Evolutionary conservation across 495 filamentous ascomycete genomes (phyloP), one percentile per base, ranked within the genome.

Genomic region (Xylaria venustula): DNA sequence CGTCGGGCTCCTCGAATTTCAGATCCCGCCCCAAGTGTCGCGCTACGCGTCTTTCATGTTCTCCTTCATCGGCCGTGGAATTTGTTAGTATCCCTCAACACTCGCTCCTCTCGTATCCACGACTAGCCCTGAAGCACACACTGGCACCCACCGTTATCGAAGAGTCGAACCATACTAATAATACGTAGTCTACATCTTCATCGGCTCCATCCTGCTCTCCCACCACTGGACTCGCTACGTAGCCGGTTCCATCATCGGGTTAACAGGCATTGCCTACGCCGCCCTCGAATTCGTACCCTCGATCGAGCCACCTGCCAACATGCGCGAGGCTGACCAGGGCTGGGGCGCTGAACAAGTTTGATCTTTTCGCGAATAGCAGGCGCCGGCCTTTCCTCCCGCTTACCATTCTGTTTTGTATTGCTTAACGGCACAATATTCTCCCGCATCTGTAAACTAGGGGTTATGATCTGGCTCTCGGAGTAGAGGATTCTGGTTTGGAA

Each of bases 31-130:
- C 34, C 92, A 96, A 72, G 81, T 96, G 37, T 88, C 91, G 60
- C 86, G 90, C 72, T 97, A 98, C 82, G 94, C 93, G 17, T 92
- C 89, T 23, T 99, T 99, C 85, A 87, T 98, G 70, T 98, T 97
- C 83, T 92, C 88, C 46, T 98, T 99, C 84, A 72, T 98, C 65
- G 94, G 94, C 54, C 92, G 94, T 67, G 94, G 94, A 73, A 79
- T 92, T 73, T 98, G 92, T 97, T 85, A 77, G 92, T 87, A 9
- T 36, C 52, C 32, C 7, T 25, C 34, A 51, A 22, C 56, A 8
- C 5, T 20, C 5, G 11, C 14, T 30, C 6, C 30, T 37, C 15
- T 19, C 28, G n/a, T 1, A 22, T 6, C 12, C 14, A 32, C 22
- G 46, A 7, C 6, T 30, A 19, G 15, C 22, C 42, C 22, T 45